Base-by-base conservation (phyloP, 1,284 basidiomycete genomes). In the Anthracocystis walkeri region DNA sequence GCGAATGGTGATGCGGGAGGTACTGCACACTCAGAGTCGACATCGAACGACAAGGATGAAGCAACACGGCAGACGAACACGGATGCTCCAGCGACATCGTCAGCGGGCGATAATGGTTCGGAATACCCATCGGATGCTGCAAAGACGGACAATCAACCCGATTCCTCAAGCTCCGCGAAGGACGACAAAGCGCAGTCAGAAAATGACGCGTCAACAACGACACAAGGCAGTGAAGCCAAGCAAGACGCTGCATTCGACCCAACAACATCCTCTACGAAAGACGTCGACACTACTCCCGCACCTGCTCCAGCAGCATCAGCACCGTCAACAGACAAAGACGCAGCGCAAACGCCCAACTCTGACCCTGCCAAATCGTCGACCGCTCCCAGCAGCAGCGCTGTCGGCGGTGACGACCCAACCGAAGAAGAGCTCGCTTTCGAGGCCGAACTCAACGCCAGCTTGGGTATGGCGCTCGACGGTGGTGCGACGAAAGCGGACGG, bases 341-440 rank as follows among this genome's bases (percentile, higher is more conserved):
- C 25, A 29, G 27, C 38, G 4, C 40, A 38, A 8, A 18, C 53
- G 11, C 16, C 51, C 35, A 20, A 20, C 27, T 50, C 38, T 38
- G 42, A 52, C 12, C 49, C 65, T n/a, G 21, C 33, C 40, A 54
- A 44, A n/a, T 35, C 67, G 12, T 49, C 59, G 2, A 40, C 51
- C 14, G 18, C 60, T 29, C 44, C 45, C 56, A 20, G 58, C 38
- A 16, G 52, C 48, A n/a, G n/a, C 38, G 12, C 45, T 18, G 14
- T 29, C 23, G 29, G 29, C 10, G 66, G 46, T 31, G 74, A 76
- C 44, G 58, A 63, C 44, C 71, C 76, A 0, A 73, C 75, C 5
- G 75, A 79, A 44, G 79, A 76, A 41, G 79, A 79, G 56, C 68
- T 81, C 1, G 72, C 72, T 0, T 78, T 78, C 46, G 77, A 81